Evolutionary conservation across 2,329 filamentous ascomycete species (phyloP), one percentile per base, ranked within the genome.

Genomic region (Amylocarpus encephaloides): DNA sequence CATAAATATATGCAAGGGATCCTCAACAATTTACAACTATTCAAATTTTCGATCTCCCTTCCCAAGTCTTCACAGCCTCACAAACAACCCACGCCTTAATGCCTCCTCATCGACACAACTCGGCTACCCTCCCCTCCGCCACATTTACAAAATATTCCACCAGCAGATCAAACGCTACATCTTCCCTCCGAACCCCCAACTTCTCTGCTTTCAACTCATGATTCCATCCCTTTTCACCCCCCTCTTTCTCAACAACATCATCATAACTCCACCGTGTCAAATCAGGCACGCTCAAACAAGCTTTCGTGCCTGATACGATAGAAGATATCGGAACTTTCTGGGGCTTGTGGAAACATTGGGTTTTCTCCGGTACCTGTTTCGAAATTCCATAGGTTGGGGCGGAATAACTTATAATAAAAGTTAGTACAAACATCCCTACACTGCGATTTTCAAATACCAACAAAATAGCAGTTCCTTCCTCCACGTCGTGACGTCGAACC

Each of bases 301-400:
- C 78, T 2, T 75, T 64, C 0, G 72, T 73, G 0, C 77, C 77
- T 75, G n/a, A 82, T 72, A 0, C 76, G 70, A 51, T 80, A 81
- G 44, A 78, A 73, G 2, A 57, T 52, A 16, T 53, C 57, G 7
- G 48, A 48, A 2, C 39, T 47, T n/a, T 46, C 41, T 9, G 34
- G 34, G 54, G 71, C 72, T 51, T 64, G 64, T 0, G 76, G 72
- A 43, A 82, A 74, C 1, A 68, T 61, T 0, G 78, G 75, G 51
- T 81, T 82, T 64, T 82, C 79, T 2, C 78, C 78, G 0, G 79
- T 81, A 0, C 76, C 78, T 1, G 70, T 64, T 59, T 82, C 79
- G 43, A 80, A 82, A 50, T 70, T 76, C 59, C 79, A 72, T 1
- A 75, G 73, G 0, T 74, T 0, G 75, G 71, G 0, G 71, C 68